Evolutionary conservation across 805 yeast species (phyloP).

Genomic region (Blastobotrys chiropterorum): DNA sequence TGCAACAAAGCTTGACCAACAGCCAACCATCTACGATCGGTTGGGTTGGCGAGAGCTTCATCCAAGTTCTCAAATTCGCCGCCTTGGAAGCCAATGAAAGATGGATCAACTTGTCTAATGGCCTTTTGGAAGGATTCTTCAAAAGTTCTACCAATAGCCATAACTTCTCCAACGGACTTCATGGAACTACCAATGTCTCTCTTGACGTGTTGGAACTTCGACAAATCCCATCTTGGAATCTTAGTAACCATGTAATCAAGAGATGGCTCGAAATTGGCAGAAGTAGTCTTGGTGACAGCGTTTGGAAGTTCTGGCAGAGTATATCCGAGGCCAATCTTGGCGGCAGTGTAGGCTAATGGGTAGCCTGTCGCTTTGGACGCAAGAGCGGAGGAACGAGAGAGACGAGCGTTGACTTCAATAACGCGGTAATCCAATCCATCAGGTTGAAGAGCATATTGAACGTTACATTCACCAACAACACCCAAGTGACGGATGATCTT

Average conservation of each 20-base stretch:
- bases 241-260: constrained; percentile 94
- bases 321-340: constrained; percentile 91
- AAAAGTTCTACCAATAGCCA: constrained; percentile 97
- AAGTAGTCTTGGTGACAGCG: constrained; percentile 92
- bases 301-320: constrained; percentile 93
- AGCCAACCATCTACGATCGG: constrained; percentile 96
- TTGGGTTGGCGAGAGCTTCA: constrained; percentile 71
- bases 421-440: constrained; percentile 94
- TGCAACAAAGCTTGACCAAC: constrained; percentile 95
- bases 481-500: constrained; percentile 96
- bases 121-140: constrained; percentile 99
- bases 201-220: constrained; percentile 92
- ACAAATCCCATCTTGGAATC: constrained; percentile 97
- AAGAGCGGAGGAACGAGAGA: constrained; percentile 93
- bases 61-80: constrained; percentile 68
- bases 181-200: constrained; percentile 91
- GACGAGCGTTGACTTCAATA: constrained; percentile 95
- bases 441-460: constrained; percentile 94
- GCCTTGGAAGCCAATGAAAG: constrained; percentile 87
- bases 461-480: constrained; percentile 98
- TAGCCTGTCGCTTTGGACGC: constrained; percentile 99
- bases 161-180: constrained; percentile 99
- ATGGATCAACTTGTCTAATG: constrained; percentile 90
- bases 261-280: constrained; percentile 96
- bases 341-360: constrained; percentile 98